Evolutionary conservation across 805 yeast species (phyloP).

Genomic region (Candida nitratophila): DNA sequence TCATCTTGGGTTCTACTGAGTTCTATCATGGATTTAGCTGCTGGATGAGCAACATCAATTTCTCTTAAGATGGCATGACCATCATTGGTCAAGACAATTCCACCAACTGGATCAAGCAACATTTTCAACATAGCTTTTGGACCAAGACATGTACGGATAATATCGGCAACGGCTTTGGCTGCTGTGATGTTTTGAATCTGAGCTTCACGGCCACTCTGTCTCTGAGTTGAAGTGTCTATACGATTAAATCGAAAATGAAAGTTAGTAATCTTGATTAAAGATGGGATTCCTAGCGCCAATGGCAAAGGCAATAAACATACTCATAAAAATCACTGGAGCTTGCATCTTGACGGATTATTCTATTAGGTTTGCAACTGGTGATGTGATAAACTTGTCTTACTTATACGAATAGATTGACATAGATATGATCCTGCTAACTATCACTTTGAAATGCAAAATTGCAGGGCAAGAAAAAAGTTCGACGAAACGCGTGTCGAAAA

Average conservation of each 20-base stretch:
- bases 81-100: constrained; percentile 93
- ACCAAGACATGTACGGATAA: constrained; percentile 95
- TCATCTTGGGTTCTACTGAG: constrained; percentile 96
- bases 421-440: too few species aligned
- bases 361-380: neutral
- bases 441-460: neutral
- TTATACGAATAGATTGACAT: too few species aligned
- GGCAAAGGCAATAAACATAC: constrained; percentile 22
- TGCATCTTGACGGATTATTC: constrained; percentile 38
- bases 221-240: constrained; percentile 70
- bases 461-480: neutral
- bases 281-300: neutral
- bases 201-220: constrained; percentile 96
- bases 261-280: neutral
- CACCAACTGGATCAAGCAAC: constrained; percentile 95
- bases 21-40: constrained; percentile 98
- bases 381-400: too few species aligned
- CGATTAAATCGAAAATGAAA: neutral
- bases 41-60: constrained; percentile 97
- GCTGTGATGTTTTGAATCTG: constrained; percentile 96
- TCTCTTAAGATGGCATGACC: constrained; percentile 98
- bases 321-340: constrained; percentile 80
- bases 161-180: constrained; percentile 98
- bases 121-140: constrained; percentile 99
- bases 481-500: constrained; percentile 1